Percentiles rank a stretch among this genome's conserved stretches.
These are phyloP conservation scores for Dryas alaskensis DNA, from an alignment of 306 rosid species.

Conservation along the genomic window DNA sequence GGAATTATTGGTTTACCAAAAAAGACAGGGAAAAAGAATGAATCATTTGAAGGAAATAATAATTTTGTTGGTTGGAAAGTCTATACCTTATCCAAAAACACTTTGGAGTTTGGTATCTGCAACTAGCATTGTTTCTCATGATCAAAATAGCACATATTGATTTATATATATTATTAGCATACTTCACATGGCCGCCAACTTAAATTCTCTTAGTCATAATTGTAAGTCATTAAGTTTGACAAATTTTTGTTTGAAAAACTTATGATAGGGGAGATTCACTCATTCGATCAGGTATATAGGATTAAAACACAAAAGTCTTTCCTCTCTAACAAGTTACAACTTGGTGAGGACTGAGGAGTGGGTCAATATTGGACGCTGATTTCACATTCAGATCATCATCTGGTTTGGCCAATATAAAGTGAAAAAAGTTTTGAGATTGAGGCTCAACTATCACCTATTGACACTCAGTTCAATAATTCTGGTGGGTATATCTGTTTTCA, in stretches of 20 bases:
- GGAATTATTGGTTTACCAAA: background rate
- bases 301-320: background rate
- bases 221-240: background rate
- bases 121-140: background rate
- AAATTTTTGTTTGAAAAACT: background rate
- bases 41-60: background rate
- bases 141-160: background rate
- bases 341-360: background rate
- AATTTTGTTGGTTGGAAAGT: background rate
- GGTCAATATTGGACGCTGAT: background rate
- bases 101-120: no score
- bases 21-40: background rate
- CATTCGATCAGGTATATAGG: background rate
- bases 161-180: background rate
- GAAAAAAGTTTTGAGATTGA: no score
- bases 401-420: background rate
- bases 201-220: background rate
- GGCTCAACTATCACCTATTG: background rate
- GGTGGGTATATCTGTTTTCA: background rate
- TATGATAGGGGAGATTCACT: background rate
- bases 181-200: background rate
- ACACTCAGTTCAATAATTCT: background rate
- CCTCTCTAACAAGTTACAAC: background rate
- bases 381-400: background rate
- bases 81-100: background rate